phyloP scores from a whole-genome alignment of 192 early-diverging fungal species.

The Rhizophlyctis rosea region DNA sequence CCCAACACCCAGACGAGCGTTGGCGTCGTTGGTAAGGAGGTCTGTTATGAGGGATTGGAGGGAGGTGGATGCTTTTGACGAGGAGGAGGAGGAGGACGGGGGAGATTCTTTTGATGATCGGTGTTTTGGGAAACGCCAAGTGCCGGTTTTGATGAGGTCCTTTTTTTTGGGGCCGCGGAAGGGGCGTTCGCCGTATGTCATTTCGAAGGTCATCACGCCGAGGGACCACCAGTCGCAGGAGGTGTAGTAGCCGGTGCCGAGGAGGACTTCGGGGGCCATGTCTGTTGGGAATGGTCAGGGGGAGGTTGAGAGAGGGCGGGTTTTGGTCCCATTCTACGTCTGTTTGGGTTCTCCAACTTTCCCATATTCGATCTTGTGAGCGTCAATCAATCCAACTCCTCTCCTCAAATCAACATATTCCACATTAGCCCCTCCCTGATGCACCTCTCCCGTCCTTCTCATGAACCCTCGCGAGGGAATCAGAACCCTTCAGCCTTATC shows the following conservation, averaged over 20 bases:
- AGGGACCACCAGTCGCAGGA: slow-evolving; percentile 96
- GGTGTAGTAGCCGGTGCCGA: slow-evolving; percentile 66
- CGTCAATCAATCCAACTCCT: neutral
- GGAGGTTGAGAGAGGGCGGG: neutral
- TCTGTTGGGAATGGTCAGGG: neutral
- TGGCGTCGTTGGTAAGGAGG: slow-evolving; percentile 19
- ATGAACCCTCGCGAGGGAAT: slow-evolving; percentile 2
- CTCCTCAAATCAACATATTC: too few species aligned
- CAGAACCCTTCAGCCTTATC: slow-evolving; percentile 48
- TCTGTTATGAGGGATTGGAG: slow-evolving; percentile 15
- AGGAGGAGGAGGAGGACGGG: slow-evolving; percentile 32
- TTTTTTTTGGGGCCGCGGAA: slow-evolving; percentile 34
- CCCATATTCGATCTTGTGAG: neutral
- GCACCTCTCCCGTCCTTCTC: too few species aligned
- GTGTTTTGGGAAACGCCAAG: slow-evolving; percentile 23
- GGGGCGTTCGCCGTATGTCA: slow-evolving; percentile 64
- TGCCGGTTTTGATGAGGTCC: slow-evolving; percentile 31
- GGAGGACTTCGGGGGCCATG: slow-evolving; percentile 42
- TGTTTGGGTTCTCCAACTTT: neutral
- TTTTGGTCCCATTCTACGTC: too few species aligned
- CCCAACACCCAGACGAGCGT: slow-evolving; percentile 20
- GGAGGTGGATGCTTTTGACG: neutral
- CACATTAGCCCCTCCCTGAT: too few species aligned
- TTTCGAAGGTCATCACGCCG: slow-evolving; percentile 88
- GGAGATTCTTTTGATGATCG: neutral